Percentiles rank a stretch among this genome's conserved stretches.
Evolutionary conservation across 2,329 filamentous ascomycete species (phyloP).

Genomic region (Fusarium verticillioides): DNA sequence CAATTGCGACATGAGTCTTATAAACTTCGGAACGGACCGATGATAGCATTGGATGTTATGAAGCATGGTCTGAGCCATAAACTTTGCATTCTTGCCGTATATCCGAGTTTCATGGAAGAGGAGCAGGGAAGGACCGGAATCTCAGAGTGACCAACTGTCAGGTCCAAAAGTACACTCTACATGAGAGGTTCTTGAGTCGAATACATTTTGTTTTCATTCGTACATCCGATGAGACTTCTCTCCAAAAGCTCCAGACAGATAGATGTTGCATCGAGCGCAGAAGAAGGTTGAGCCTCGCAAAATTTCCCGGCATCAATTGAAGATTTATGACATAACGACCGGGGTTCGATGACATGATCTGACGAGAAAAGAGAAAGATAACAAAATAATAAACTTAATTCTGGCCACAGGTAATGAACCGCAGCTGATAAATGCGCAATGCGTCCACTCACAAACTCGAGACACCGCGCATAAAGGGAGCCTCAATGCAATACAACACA

Average conservation of each 20-base stretch:
- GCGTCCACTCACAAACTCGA: neutral
- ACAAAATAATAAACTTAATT: neutral
- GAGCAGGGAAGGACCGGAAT: no score
- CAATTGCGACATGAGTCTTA: rapidly evolving
- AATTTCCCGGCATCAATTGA: neutral
- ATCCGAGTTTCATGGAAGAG: neutral
- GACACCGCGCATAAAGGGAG: neutral
- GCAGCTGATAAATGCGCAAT: neutral
- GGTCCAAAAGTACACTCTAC: rapidly evolving
- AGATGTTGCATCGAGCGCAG: rapidly evolving
- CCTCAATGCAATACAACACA: neutral
- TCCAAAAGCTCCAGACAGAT: rapidly evolving
- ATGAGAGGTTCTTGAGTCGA: no score
- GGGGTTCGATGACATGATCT: neutral
- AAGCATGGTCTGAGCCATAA: neutral
- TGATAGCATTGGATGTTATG: no score
- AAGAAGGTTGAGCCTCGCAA: neutral
- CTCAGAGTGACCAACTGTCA: neutral
- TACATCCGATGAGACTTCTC: neutral
- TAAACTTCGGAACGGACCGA: neutral
- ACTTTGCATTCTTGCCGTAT: neutral
- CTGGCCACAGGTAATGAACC: neutral
- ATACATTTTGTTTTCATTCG: no score
- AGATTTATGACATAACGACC: neutral
- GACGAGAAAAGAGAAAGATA: neutral